These are phyloP conservation scores for Dendrobium chrysotoxum DNA, from an alignment of 106 monocot species.

Conservation along the genomic window DNA sequence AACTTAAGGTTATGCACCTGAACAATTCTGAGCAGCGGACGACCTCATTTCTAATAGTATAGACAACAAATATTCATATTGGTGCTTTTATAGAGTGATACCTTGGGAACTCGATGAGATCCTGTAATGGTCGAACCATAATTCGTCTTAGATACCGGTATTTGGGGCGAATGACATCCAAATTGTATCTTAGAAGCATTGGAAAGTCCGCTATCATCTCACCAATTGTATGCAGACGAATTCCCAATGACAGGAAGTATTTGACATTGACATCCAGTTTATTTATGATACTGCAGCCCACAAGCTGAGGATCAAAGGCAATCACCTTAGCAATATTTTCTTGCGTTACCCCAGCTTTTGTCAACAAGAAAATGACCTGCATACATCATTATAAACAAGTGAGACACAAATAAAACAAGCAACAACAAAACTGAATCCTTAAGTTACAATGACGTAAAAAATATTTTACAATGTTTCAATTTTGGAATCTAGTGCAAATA, in stretches of 20 bases:
- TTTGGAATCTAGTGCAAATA: too few species aligned
- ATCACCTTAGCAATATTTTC: slow-evolving; percentile 88
- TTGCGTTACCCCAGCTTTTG: slow-evolving; percentile 72
- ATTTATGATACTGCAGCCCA: slow-evolving; percentile 74
- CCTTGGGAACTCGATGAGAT: slow-evolving; percentile 95
- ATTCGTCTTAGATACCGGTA: slow-evolving; percentile 72
- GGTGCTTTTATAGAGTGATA: slow-evolving; percentile 5
- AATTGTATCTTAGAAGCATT: slow-evolving; percentile 85
- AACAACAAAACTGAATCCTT: neutral
- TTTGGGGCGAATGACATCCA: slow-evolving; percentile 75
- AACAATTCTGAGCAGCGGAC: neutral
- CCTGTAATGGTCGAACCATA: slow-evolving; percentile 84
- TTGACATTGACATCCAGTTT: slow-evolving; percentile 88
- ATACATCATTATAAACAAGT: neutral
- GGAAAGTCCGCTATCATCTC: slow-evolving; percentile 96
- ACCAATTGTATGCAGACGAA: slow-evolving; percentile 47
- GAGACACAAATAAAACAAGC: neutral
- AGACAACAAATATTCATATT: neutral
- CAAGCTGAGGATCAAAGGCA: slow-evolving; percentile 79
- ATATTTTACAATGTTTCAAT: neutral
- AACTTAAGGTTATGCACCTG: neutral
- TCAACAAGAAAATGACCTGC: slow-evolving; percentile 88
- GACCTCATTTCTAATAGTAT: neutral
- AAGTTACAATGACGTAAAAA: neutral
- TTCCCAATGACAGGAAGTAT: slow-evolving; percentile 90